phyloP scores from a whole-genome alignment of 257 asterid genomes.

The Jacaranda mimosifolia region DNA sequence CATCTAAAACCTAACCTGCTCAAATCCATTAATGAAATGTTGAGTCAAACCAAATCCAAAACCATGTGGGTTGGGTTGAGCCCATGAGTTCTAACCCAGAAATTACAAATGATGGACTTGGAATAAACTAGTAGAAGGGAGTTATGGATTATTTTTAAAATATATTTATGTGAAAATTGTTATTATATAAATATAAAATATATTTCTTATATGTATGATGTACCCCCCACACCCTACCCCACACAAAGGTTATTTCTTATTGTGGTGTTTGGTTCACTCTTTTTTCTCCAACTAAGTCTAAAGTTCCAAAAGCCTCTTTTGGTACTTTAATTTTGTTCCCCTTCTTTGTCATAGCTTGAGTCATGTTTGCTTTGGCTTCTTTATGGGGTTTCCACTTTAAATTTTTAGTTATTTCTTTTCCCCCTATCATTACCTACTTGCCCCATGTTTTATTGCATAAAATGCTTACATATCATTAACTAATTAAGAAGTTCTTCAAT shows the following conservation, averaged over 20 bases:
- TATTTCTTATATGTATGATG: too few species aligned
- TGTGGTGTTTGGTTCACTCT: slow-evolving; percentile 44
- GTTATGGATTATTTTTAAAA: too few species aligned
- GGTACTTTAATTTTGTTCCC: slow-evolving; percentile 34
- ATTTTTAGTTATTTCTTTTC: slow-evolving; percentile 20
- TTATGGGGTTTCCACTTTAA: slow-evolving; percentile 39
- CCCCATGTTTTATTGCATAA: slow-evolving; percentile 32
- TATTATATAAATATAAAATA: too few species aligned
- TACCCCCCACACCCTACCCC: neutral
- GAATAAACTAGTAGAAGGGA: too few species aligned
- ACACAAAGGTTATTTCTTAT: slow-evolving; percentile 16
- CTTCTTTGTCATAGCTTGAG: slow-evolving; percentile 44
- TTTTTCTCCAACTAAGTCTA: slow-evolving; percentile 42
- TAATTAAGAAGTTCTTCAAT: neutral
- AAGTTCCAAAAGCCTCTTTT: slow-evolving; percentile 57
- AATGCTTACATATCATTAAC: neutral
- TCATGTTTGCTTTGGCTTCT: slow-evolving; percentile 48
- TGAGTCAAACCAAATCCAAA: too few species aligned
- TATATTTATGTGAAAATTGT: too few species aligned
- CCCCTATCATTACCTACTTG: slow-evolving; percentile 35
- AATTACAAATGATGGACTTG: too few species aligned
- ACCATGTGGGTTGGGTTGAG: too few species aligned
- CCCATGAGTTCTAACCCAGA: too few species aligned
- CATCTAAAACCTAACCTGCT: too few species aligned
- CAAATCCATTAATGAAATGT: too few species aligned